Evolutionary conservation across 257 asterid genomes (phyloP), one percentile per base, ranked within the genome.

Genomic region (Solanum peruvianum): DNA sequence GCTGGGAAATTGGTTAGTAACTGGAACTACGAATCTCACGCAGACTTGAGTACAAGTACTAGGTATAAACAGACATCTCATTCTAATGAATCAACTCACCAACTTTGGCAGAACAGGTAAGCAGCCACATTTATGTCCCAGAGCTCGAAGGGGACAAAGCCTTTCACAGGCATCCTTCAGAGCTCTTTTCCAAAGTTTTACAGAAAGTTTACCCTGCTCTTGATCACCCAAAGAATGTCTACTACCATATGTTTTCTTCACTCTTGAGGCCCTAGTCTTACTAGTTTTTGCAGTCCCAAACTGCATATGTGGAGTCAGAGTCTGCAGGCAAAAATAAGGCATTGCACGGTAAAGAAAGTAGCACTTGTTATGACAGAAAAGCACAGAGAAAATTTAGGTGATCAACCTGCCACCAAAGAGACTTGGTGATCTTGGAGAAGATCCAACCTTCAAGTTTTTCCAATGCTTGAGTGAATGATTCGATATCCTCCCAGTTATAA

Each of bases 351-450:
- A 31, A 29, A 29, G 21, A 81, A 49, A 27, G 69, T 3, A 31
- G 31, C 29, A 49, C 69, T 81, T 49, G 18, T 10, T 49, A 31
- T 49, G 85, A 49, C 2, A 29, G 85, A 81, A 18, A 27, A 81
- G 85, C 41, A 85, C 75, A 85, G 75, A 35, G 31, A 37, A 72
- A 89, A 84, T 62, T 27, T 47, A 83, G 56, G 83, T 83, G 78
- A 45, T 21, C 42, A 86, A 96, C 99, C 99, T 96, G 99, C 99
- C 99, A 97, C 99, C 99, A 97, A 45, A 97, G 83, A 31, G 98
- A 97, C 93, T 97, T 96, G 23, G 93, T 94, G 29, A 95, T 93
- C 60, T 96, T 89, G 85, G 96, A 90, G 91, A 97, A 97, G 87
- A 97, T 91, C 99, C 99, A 97, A 70, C 97, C 92, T 93, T 97